Conservation (phyloP, 2,329 filamentous ascomycete genomes). For the Fusarium albidum region DNA sequence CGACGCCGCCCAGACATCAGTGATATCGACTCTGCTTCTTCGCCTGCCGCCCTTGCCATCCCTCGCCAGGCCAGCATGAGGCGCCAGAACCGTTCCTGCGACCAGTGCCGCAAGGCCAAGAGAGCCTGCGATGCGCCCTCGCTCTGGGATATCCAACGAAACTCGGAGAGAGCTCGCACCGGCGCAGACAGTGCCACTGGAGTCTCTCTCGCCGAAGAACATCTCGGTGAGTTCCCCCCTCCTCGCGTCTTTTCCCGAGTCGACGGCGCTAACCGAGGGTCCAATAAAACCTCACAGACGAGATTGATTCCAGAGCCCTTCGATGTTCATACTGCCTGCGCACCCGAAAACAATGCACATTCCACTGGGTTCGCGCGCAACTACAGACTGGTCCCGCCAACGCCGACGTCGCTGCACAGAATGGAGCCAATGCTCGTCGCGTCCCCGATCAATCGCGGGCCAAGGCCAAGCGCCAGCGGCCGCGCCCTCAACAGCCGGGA, state of each 20-base stretch:
- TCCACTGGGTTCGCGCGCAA: constrained; percentile 41
- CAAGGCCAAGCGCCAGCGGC: constrained; percentile 40
- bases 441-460: constrained; percentile 37
- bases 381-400: constrained; percentile 37
- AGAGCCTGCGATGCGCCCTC: constrained; percentile 42
- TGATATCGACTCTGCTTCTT: constrained; percentile 7
- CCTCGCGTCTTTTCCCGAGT: constrained; percentile 28
- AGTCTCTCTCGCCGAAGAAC: constrained; percentile 38
- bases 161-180: constrained; percentile 36
- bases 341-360: constrained; percentile 41
- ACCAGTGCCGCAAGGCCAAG: constrained; percentile 42
- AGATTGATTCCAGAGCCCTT: constrained; percentile 40
- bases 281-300: constrained; percentile 35
- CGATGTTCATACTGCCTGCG: constrained; percentile 42
- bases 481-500: constrained; percentile 36
- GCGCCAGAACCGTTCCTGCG: constrained; percentile 41
- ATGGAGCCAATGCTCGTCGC: constrained; percentile 30
- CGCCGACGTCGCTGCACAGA: constrained; percentile 26
- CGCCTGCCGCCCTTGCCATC: background rate
- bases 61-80: constrained; percentile 34
- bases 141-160: constrained; percentile 41
- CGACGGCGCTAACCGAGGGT: constrained; percentile 34
- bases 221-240: constrained; percentile 37
- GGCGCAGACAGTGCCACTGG: constrained; percentile 30
- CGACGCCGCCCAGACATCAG: constrained; percentile 17